These are phyloP conservation scores for Toxicodendron radicans DNA, from an alignment of 345 rosid species.

Conservation along the genomic window DNA sequence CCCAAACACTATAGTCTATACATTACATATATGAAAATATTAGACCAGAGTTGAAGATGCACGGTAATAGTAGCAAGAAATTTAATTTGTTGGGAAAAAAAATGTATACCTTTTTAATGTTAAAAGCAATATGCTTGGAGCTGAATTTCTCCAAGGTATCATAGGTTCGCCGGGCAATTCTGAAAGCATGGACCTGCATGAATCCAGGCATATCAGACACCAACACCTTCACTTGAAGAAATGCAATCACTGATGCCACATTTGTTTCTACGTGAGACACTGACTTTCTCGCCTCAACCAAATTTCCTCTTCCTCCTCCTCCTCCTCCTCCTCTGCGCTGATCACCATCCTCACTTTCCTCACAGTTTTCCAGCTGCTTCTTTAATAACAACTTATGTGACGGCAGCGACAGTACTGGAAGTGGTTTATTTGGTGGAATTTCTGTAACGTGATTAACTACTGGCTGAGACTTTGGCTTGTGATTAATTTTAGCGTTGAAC, in stretches of 20 bases:
- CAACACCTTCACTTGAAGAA: constrained; percentile 81
- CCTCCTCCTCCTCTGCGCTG: constrained; percentile 3
- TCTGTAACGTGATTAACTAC: not conserved
- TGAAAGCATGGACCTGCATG: constrained; percentile 90
- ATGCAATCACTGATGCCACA: constrained; percentile 53
- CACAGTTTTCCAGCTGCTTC: constrained; percentile 25
- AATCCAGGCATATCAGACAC: constrained; percentile 82
- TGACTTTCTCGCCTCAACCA: constrained; percentile 68
- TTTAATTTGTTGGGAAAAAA: not conserved
- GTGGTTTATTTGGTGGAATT: not conserved
- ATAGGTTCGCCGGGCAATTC: constrained; percentile 69
- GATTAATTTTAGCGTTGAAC: constrained; percentile 18
- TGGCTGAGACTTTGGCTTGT: constrained; percentile 19
- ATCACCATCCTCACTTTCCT: constrained; percentile 4
- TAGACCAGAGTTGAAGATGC: not conserved
- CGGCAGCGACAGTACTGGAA: not conserved
- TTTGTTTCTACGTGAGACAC: constrained; percentile 77
- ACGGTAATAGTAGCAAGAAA: not conserved
- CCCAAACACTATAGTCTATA: too few species aligned
- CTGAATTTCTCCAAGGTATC: constrained; percentile 80
- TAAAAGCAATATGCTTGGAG: constrained; percentile 77
- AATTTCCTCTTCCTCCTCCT: constrained; percentile 15
- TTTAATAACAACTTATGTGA: constrained; percentile 24
- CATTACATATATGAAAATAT: not conserved
- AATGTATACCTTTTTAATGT: constrained; percentile 72